Evolutionary conservation across 164 flowering plant genomes (phyloP), one percentile per base, ranked within the genome.

Genomic region (Tetracentron sinense): DNA sequence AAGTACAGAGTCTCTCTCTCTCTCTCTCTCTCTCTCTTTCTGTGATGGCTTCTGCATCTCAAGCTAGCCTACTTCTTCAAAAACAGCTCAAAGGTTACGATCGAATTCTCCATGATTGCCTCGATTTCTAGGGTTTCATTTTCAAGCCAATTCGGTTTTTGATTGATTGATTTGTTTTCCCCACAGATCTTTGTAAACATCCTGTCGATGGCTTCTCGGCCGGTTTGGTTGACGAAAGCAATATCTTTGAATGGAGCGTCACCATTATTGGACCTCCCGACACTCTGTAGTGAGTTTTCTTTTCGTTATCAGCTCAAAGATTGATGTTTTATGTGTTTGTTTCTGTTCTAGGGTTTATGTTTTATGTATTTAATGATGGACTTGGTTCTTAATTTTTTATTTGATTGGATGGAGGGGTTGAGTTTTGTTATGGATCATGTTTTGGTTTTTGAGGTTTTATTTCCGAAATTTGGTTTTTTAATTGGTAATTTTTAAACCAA

Each of bases 201-300:
- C 89, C 89, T 1, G 92, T 85, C 0, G 89, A 85, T 78, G 92
- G 92, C 17, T 87, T 84, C 74, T 87, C 92, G 11, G 92, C 89
- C 0, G 92, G 92, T 29, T 75, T 87, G 75, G 82, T 83, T 6
- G 86, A 87, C 58, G 92, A 85, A 44, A 67, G 44, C 56, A 87
- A 85, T 60, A 58, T 87, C 27, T 87, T 87, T 61, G 86, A 85
- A 72, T 87, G 92, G 92, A 87, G 85, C 58, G 89, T 87, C 33
- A 84, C 89, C 14, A 76, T 87, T 55, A 85, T 84, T 50, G 92
- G 92, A 17, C 92, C 92, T 22, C 92, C 89, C 5, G 92, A 87
- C 68, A 87, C 92, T 42, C 72, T 82, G 0, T 86, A 86, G 89
- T 85, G 57, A 71, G 86, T 66, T 0, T 44, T 58, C 48, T 48